phyloP scores from a whole-genome alignment of 148 eudicot genomes.

The Dysphania ambrosioides region DNA sequence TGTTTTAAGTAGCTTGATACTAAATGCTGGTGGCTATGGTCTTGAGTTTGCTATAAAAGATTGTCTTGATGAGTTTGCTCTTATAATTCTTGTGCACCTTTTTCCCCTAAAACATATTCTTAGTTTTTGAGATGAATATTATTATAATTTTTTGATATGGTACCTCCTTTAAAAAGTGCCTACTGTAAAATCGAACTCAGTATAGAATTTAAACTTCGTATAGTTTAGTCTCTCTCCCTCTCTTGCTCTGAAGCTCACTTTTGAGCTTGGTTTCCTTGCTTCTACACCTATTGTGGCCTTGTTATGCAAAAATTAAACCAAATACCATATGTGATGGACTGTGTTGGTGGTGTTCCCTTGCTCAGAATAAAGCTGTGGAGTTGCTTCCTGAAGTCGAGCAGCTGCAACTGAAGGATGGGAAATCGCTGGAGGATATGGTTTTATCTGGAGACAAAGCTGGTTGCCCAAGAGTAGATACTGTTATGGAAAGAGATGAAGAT shows the following conservation, averaged over 20 bases:
- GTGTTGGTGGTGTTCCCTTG: slow-evolving; percentile 13
- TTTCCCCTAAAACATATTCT: not conserved
- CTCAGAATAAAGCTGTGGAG: slow-evolving; percentile 66
- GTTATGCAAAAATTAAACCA: not conserved
- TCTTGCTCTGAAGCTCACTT: not conserved
- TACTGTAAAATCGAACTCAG: not conserved
- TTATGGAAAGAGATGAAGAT: slow-evolving; percentile 33
- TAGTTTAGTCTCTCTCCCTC: not conserved
- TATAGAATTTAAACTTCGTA: not conserved
- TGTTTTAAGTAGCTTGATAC: not conserved
- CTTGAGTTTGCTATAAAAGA: no score
- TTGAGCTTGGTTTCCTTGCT: not conserved
- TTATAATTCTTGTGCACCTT: not conserved
- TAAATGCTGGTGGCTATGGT: no score
- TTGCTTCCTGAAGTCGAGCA: slow-evolving; percentile 80
- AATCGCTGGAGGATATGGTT: slow-evolving; percentile 42
- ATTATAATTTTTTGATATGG: not conserved
- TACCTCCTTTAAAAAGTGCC: not conserved
- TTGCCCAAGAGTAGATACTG: slow-evolving; percentile 32
- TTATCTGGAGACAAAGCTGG: slow-evolving; percentile 24
- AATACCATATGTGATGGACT: not conserved
- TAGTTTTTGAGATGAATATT: not conserved
- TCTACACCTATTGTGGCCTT: not conserved
- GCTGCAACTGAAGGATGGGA: slow-evolving; percentile 59
- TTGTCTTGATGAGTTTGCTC: not conserved